Percentiles rank a stretch among this genome's conserved stretches.
Evolutionary conservation across 352 stramenopile genomes (phyloP).

Genomic region (Pythium biforme): DNA sequence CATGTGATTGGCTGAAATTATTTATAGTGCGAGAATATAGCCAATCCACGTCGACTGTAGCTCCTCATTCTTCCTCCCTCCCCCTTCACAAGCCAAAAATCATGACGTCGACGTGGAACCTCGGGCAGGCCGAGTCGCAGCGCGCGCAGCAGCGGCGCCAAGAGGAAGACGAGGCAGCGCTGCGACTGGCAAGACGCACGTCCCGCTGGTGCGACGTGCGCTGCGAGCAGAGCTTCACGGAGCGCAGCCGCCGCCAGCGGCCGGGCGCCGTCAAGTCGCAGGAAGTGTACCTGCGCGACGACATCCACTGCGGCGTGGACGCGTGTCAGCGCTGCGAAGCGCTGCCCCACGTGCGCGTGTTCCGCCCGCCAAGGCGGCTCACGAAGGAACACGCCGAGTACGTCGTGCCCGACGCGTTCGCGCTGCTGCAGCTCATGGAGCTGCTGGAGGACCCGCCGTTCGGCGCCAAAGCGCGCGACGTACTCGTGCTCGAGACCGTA

Average conservation of each 20-base stretch:
- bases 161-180: constrained; percentile 22
- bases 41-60: constrained; percentile 20
- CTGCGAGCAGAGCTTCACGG: constrained; percentile 64
- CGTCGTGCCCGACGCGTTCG: constrained; percentile 70
- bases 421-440: constrained; percentile 75
- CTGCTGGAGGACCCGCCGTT: constrained; percentile 65
- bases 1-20: constrained; percentile 32
- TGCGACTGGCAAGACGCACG: constrained; percentile 6
- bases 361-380: constrained; percentile 32
- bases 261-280: constrained; percentile 63
- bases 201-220: constrained; percentile 51
- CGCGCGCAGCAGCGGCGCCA: constrained; percentile 25
- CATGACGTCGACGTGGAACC: constrained; percentile 32
- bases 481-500: constrained; percentile 78
- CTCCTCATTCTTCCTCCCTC: not conserved
- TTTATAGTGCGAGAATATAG: constrained; percentile 28
- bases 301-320: constrained; percentile 68
- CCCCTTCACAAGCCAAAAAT: not conserved
- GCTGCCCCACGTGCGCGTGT: constrained; percentile 14
- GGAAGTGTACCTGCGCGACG: constrained; percentile 69
- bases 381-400: constrained; percentile 45
- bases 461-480: constrained; percentile 29
- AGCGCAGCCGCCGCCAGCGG: constrained; percentile 74
- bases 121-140: constrained; percentile 27
- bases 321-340: constrained; percentile 43